Conservation (phyloP, 352 stramenopile genomes). For the Chrysophaeum taylorii region DNA sequence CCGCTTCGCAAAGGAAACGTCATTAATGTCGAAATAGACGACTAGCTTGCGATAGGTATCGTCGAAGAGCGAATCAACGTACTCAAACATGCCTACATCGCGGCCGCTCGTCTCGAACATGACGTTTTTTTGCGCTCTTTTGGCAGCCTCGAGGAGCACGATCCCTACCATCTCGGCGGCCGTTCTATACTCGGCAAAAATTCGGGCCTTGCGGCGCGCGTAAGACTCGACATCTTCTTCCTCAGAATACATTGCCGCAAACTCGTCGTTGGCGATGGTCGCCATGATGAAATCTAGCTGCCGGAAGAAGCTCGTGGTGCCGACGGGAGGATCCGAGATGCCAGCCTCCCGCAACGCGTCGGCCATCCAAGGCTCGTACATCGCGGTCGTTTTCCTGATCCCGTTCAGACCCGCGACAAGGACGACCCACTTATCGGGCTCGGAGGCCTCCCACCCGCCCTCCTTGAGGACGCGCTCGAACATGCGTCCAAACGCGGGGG, state of each 20-base stretch:
- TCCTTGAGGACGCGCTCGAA: constrained; percentile 44
- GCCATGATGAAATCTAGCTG: constrained; percentile 59
- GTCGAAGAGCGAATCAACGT: constrained; percentile 51
- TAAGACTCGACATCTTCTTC: constrained; percentile 35
- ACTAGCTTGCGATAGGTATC: constrained; percentile 48
- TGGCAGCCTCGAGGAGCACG: constrained; percentile 40
- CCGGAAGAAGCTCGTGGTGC: constrained; percentile 50
- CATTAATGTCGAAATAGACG: constrained; percentile 54
- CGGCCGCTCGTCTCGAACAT: constrained; percentile 52
- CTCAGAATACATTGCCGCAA: constrained; percentile 41
- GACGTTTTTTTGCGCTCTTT: constrained; percentile 40
- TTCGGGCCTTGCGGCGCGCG: constrained; percentile 46
- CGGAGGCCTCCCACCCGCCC: constrained; percentile 46
- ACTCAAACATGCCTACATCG: constrained; percentile 56
- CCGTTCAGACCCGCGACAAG: constrained; percentile 57
- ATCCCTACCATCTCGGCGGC: constrained; percentile 48
- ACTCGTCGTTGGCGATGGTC: constrained; percentile 51
- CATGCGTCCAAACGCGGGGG: constrained; percentile 22
- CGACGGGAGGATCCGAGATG: constrained; percentile 29
- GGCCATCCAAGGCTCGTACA: constrained; percentile 53
- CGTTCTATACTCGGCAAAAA: constrained; percentile 52
- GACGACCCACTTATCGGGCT: constrained; percentile 49
- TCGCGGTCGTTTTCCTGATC: constrained; percentile 51
- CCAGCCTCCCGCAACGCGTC: constrained; percentile 41
- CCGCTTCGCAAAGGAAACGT: constrained; percentile 42